Percentiles rank a stretch among this genome's conserved stretches.
Evolutionary conservation across 345 rosid genomes (phyloP).

Genomic region (Excoecaria cochinchinensis): DNA sequence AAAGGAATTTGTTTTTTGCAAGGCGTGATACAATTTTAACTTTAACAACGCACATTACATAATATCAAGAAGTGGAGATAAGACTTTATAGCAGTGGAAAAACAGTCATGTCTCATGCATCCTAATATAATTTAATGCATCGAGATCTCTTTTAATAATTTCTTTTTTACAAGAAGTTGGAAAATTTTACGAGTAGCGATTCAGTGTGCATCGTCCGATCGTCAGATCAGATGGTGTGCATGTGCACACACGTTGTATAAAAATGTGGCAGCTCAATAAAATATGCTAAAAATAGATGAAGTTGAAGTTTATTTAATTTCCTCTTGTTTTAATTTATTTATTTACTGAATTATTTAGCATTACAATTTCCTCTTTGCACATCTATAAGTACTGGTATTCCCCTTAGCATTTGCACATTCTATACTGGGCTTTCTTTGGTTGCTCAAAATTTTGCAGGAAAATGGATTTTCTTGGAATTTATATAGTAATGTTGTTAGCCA

Average conservation of each 20-base stretch:
- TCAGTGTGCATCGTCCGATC: no score
- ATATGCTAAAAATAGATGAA: not conserved
- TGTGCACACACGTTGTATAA: not conserved
- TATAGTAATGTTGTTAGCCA: constrained; percentile 28
- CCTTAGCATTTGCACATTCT: not conserved
- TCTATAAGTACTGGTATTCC: constrained; percentile 26
- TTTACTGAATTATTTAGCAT: not conserved
- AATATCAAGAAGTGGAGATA: constrained; percentile 3
- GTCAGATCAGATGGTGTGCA: no score
- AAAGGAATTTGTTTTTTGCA: no score
- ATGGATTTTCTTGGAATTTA: constrained; percentile 39
- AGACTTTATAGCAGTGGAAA: no score
- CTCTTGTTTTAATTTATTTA: not conserved
- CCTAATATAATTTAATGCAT: no score
- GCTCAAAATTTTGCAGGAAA: constrained; percentile 19
- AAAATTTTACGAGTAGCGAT: no score
- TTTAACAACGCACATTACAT: not conserved
- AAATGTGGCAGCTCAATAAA: not conserved
- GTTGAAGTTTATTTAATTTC: not conserved
- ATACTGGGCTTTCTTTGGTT: not conserved
- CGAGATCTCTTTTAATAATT: no score
- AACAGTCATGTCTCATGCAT: no score
- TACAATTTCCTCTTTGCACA: constrained; percentile 1
- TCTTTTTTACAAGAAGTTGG: no score
- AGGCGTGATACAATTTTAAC: no score